A percentile compares a stretch with the other conserved stretches of the same genome.
Evolutionary conservation across 345 rosid species (phyloP).

Genomic region (Dipteronia dyeriana): DNA sequence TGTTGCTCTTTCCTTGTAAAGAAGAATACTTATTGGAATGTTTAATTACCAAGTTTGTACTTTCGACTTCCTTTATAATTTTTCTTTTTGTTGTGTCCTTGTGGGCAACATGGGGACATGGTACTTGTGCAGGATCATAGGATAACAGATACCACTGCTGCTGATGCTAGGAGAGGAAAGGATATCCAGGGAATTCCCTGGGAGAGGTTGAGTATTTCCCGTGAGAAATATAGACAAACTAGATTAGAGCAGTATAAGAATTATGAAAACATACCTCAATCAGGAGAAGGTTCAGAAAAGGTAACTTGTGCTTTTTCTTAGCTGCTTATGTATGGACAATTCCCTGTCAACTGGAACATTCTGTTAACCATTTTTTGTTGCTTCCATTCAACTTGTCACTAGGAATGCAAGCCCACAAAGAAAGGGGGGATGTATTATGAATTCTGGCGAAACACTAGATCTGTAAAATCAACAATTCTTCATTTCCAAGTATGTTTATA

Average conservation of each 20-base stretch:
- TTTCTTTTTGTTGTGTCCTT: conserved; percentile 3
- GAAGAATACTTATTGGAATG: not conserved
- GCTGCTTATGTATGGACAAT: not conserved
- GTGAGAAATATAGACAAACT: conserved; percentile 55
- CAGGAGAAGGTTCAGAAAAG: conserved; percentile 56
- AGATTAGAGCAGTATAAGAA: conserved; percentile 63
- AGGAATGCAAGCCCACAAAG: conserved; percentile 48
- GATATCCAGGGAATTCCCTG: conserved; percentile 67
- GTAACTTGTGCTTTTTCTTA: conserved; percentile 21
- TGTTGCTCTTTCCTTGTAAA: conserved; percentile 1
- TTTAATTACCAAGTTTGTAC: not conserved
- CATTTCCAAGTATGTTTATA: conserved; percentile 51
- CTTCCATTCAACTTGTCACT: not conserved
- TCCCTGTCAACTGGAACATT: not conserved
- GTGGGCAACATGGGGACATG: conserved; percentile 2
- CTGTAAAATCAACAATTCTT: conserved; percentile 62
- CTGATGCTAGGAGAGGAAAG: conserved; percentile 56
- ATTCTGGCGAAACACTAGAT: conserved; percentile 56
- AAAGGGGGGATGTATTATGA: conserved; percentile 49
- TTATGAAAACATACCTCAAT: conserved; percentile 53
- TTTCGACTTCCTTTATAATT: not conserved
- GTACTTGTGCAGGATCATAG: conserved; percentile 38
- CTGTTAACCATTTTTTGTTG: not conserved
- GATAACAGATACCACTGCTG: conserved; percentile 49
- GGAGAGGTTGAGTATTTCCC: conserved; percentile 51